These are phyloP conservation scores for Dunaliella sp. DNA, from an alignment of 139 green algal species.

Conservation along the genomic window DNA sequence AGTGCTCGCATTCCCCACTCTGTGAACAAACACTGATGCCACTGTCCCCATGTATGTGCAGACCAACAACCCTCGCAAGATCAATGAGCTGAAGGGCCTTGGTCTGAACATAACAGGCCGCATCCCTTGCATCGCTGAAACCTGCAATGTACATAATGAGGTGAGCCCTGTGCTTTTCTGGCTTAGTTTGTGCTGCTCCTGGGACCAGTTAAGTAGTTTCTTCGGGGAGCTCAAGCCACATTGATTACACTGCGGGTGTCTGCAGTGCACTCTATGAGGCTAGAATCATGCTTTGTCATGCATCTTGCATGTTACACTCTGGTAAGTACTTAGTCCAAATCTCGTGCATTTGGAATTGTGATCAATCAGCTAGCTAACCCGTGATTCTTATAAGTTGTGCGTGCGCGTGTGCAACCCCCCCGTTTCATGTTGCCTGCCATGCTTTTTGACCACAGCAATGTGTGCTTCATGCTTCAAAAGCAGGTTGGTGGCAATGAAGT, in stretches of 20 bases:
- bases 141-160: constrained; percentile 69
- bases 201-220: too few relatives aligned
- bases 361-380: too few relatives aligned
- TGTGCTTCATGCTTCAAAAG: too few relatives aligned
- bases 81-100: constrained; percentile 63
- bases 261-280: not conserved
- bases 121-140: constrained; percentile 81
- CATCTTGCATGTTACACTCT: too few relatives aligned
- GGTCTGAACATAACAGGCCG: constrained; percentile 74
- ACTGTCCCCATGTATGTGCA: constrained; percentile 34
- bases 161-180: constrained; percentile 20
- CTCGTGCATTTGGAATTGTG: not conserved
- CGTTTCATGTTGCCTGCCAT: too few relatives aligned
- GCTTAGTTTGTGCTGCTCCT: not conserved
- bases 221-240: too few relatives aligned
- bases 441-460: too few relatives aligned
- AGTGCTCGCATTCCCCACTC: not conserved
- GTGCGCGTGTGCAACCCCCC: too few relatives aligned
- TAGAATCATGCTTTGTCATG: not conserved
- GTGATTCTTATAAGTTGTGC: too few relatives aligned
- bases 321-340: not conserved
- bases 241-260: not conserved
- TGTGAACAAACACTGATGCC: too few relatives aligned
- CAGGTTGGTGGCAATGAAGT: too few relatives aligned
- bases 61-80: constrained; percentile 95